Conservation (phyloP, 768 basidiomycete species). For the Lactarius psammicola region DNA sequence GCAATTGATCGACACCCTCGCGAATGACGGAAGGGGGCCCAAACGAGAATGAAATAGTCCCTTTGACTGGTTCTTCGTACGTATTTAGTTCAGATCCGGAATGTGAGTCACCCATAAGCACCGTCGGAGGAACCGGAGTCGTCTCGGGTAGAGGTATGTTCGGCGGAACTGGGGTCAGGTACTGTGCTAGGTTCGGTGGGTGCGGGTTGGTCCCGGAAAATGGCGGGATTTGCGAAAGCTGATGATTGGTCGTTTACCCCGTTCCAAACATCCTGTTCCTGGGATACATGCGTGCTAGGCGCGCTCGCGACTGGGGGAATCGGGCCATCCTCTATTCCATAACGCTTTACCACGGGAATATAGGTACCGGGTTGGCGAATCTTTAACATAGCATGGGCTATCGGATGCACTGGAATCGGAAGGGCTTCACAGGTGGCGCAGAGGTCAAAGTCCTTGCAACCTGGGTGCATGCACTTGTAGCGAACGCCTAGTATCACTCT, state of each 20-base stretch:
- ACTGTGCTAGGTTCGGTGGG: neutral
- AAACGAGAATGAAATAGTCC: neutral
- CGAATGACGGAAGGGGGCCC: neutral
- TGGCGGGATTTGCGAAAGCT: neutral
- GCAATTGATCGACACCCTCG: neutral
- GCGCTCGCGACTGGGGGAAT: neutral
- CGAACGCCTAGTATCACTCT: conserved; percentile 58
- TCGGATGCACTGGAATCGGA: conserved; percentile 73
- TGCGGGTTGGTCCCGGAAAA: neutral
- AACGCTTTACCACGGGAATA: conserved; percentile 43
- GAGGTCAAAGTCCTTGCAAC: conserved; percentile 79
- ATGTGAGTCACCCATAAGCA: conserved; percentile 7
- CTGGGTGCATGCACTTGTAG: conserved; percentile 83
- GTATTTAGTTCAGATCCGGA: neutral
- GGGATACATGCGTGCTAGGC: neutral
- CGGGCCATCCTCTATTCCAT: conserved; percentile 27
- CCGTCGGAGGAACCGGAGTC: neutral
- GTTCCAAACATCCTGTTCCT: neutral
- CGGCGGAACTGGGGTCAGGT: conserved; percentile 1
- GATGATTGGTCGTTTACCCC: neutral
- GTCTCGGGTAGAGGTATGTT: conserved; percentile 4
- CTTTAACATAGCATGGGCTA: conserved; percentile 72
- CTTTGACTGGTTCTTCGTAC: neutral
- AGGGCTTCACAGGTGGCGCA: conserved; percentile 77
- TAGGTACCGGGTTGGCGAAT: conserved; percentile 53